A percentile compares a stretch with the other conserved stretches of the same genome.
Conservation (phyloP, 2,329 filamentous ascomycete species). For the Hymenoscyphus linearis region DNA sequence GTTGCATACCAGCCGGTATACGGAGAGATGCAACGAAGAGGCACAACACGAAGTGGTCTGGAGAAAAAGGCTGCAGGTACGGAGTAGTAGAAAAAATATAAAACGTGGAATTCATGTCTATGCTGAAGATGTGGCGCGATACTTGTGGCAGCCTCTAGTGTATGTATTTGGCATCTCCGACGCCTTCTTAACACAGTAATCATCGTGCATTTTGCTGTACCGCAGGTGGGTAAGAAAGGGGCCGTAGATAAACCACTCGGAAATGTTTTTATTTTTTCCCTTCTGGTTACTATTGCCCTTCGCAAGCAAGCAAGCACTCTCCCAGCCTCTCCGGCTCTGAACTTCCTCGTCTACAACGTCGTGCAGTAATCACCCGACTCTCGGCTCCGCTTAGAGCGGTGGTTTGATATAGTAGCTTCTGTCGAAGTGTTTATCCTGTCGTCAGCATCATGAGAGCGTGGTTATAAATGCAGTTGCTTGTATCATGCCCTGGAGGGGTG, state of each 20-base stretch:
- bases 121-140: neutral
- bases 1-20: neutral
- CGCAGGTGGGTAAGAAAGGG: neutral
- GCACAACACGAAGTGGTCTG: neutral
- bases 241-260: neutral
- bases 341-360: neutral
- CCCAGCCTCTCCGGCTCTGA: neutral
- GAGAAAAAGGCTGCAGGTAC: neutral
- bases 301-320: neutral
- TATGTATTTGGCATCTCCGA: neutral
- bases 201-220: neutral
- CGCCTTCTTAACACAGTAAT: neutral
- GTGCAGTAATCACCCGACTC: neutral
- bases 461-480: neutral
- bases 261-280: neutral
- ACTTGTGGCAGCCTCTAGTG: neutral
- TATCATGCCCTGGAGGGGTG: neutral
- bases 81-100: neutral
- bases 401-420: neutral
- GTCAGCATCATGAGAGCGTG: neutral
- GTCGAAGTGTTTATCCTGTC: neutral
- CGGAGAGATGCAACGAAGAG: neutral
- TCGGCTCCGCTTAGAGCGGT: neutral
- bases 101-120: neutral
- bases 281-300: neutral